Base-by-base conservation (phyloP, 805 yeast genomes). In the Starmera quercuum region DNA sequence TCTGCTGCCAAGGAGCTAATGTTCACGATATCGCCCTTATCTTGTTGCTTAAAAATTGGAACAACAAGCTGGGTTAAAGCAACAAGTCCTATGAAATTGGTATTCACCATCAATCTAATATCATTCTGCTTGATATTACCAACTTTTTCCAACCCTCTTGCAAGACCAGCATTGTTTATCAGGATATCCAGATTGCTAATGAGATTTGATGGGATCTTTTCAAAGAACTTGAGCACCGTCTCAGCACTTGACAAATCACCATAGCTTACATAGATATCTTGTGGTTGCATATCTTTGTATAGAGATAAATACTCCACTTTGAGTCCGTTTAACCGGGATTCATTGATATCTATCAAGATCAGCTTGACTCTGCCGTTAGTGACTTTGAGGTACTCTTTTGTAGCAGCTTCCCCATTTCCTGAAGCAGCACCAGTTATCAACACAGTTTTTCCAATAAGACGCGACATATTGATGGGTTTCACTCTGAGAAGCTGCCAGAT, bases 81-180 rank as follows among this genome's bases (percentile, higher is more conserved):
- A 42, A 87, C 82, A 54, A 88, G 65, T 2, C 95, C 96, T 39
- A 84, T 56, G 7, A 86, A 95, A 52, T 87, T 88, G 40, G 95
- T 85, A 50, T 77, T 69, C 58, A 81, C 77, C 95, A 87, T 85
- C 27, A 69, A 70, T 32, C 69, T 66, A 32, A 85, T 72, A 51
- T 86, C 95, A 4, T 57, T 58, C 18, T 68, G 61, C 2, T 61
- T 61, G 40, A 85, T 77, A 5, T 66, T 63, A 7, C 95, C 95
- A 34, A 87, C 79, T 35, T 68, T 65, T 28, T 84, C 96, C 32
- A 73, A 63, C 1, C 97, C 96, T 34, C 76, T 60, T 2, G 95
- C 96, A 59, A 73, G 66, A 27, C 86, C 86, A 2, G 87, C 87
- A 52, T 79, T 80, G 58, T 80, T 80, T 30, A 80, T 58, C 43